Evolutionary conservation across 768 basidiomycete genomes (phyloP), one percentile per base, ranked within the genome.

Genomic region (Suillus subalutaceus): DNA sequence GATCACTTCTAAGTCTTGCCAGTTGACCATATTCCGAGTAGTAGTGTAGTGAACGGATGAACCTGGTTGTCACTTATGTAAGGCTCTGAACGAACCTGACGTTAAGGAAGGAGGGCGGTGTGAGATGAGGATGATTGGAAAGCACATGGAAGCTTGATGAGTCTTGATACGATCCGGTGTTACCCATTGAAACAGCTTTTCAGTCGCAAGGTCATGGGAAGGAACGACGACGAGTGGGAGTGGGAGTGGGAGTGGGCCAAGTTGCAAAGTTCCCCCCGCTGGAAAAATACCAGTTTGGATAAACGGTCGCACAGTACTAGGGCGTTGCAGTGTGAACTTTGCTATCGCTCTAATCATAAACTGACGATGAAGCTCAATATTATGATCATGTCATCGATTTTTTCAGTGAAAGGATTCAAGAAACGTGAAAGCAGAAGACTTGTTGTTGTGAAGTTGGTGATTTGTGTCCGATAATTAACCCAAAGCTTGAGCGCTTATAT

Each of bases 1-100:
- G 13, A 68, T 67, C 9, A 66, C 58, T 6, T 13, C 15, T 35
- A 69, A 69, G 46, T 73, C 67, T 32, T 69, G 41, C 71, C 68
- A 71, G 7, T 60, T 58, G 41, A 59, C 59, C 74, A 75, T 72
- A 5, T 7, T 44, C 60, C 52, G 2, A 18, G 16, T 23, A 6
- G 3, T 16, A 12, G n/a, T n/a, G 15, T 2, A 30, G 8, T 2
- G 52, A 16, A 53, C 18, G 4, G 30, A 15, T 5, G 35, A 35
- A 6, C 35, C 6, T 35, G 4, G 30, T 30, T 53, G 26, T 30
- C 26, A n/a, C 46, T 48, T n/a, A 40, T 40, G 40, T 40, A 30
- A 30, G 18, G 53, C 53, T 35, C 18, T 18, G 0, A 20, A 32
- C 18, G 30, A 10, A 53, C 37, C 13, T 40, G 37, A 37, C 37